These are phyloP conservation scores for Cenococcum geophilum DNA, from an alignment of 495 filamentous ascomycete genomes.

Conservation along the genomic window DNA sequence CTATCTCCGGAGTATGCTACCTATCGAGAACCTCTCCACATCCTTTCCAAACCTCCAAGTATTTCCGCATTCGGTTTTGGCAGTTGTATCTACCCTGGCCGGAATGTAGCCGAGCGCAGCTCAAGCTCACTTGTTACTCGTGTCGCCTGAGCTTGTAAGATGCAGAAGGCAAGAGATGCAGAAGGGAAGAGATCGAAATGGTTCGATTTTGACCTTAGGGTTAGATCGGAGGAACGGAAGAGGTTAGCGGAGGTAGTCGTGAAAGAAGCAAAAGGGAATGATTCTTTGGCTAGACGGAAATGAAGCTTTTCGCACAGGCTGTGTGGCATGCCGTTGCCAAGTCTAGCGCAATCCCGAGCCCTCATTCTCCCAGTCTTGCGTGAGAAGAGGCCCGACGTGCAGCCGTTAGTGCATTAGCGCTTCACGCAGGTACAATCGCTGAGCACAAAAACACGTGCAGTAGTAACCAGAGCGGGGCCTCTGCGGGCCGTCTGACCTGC, in stretches of 20 bases:
- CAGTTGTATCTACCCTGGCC: background rate
- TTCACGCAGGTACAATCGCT: conserved; percentile 1
- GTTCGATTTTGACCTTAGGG: background rate
- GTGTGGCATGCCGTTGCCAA: no score
- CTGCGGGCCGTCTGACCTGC: background rate
- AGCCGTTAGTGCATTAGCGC: background rate
- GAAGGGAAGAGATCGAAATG: background rate
- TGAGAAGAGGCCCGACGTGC: background rate
- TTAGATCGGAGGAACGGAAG: background rate
- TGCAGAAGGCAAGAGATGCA: background rate
- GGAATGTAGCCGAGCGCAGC: background rate
- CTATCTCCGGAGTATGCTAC: background rate
- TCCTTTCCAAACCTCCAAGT: background rate
- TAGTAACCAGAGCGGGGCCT: background rate
- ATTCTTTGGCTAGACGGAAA: background rate
- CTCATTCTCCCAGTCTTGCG: background rate
- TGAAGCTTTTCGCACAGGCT: background rate
- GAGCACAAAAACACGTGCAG: background rate
- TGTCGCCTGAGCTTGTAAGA: background rate
- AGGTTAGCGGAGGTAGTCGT: background rate
- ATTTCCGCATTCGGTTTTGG: background rate
- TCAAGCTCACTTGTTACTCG: background rate
- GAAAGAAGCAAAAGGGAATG: background rate
- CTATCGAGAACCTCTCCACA: background rate
- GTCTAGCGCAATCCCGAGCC: background rate